Percentiles rank a stretch among this genome's conserved stretches.
Evolutionary conservation across 768 basidiomycete genomes (phyloP).

Genomic region (Mycena venus): DNA sequence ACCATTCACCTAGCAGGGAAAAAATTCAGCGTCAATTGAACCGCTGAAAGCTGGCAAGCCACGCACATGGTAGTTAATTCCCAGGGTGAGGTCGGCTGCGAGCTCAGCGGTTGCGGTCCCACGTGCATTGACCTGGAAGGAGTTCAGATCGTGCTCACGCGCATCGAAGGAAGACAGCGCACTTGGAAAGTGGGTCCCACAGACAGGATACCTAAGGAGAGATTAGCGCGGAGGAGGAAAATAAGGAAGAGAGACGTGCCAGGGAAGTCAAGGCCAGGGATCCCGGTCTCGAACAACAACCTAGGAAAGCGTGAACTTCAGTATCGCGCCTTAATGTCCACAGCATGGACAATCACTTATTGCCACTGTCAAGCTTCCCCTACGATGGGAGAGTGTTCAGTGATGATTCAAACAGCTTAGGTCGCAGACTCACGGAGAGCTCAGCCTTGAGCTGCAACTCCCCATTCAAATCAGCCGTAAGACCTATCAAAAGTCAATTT

Average conservation of each 20-base stretch:
- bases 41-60: too few relatives aligned
- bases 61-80: conserved; percentile 56
- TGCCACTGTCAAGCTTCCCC: conserved; percentile 58
- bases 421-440: conserved; percentile 2
- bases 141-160: too few relatives aligned
- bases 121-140: conserved; percentile 57
- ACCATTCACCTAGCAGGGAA: conserved; percentile 34
- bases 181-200: not conserved
- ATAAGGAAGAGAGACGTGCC: conserved; percentile 24
- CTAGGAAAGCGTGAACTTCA: not conserved
- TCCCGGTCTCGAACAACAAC: conserved; percentile 49
- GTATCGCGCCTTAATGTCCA: too few relatives aligned
- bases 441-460: conserved; percentile 17
- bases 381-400: not conserved
- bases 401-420: too few relatives aligned
- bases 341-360: conserved; percentile 44
- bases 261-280: conserved; percentile 60
- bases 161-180: too few relatives aligned
- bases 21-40: not conserved
- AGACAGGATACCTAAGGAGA: not conserved
- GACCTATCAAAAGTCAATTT: not conserved
- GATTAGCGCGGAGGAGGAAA: not conserved
- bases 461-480: conserved; percentile 27
- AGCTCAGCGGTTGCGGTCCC: conserved; percentile 49
- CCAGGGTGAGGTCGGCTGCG: conserved; percentile 56